Evolutionary conservation across 1,284 basidiomycete genomes (phyloP).

Genomic region (Waitea zeae): DNA sequence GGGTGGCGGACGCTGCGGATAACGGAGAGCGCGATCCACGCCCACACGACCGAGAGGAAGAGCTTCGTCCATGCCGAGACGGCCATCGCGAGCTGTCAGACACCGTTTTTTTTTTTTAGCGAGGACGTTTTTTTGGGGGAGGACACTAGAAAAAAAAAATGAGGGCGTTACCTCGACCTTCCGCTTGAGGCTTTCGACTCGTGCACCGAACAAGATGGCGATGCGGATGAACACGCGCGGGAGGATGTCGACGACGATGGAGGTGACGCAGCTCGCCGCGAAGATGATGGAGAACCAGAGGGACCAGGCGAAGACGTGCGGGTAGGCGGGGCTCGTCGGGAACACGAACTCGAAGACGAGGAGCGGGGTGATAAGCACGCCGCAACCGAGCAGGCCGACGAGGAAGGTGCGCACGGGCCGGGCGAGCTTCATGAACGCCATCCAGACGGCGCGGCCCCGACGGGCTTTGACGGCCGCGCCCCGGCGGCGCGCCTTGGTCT

Average conservation of each 20-base stretch:
- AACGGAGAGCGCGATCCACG: slow-evolving; percentile 53
- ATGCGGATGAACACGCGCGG: slow-evolving; percentile 38
- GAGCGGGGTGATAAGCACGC: slow-evolving; percentile 28
- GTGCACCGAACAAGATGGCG: slow-evolving; percentile 36
- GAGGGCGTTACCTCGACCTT: slow-evolving; percentile 56
- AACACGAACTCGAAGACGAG: slow-evolving; percentile 51
- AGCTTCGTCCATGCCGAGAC: slow-evolving; percentile 58
- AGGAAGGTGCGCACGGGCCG: slow-evolving; percentile 37
- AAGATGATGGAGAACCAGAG: slow-evolving; percentile 56
- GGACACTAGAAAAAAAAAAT: no score
- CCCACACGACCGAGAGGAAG: slow-evolving; percentile 43
- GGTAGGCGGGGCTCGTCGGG: slow-evolving; percentile 23
- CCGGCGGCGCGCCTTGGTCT: slow-evolving; percentile 8
- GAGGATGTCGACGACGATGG: slow-evolving; percentile 43
- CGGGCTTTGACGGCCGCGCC: slow-evolving; percentile 19
- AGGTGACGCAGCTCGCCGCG: slow-evolving; percentile 44
- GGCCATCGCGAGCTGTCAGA: slow-evolving; percentile 41
- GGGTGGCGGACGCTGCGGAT: slow-evolving; percentile 39
- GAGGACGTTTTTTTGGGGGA: background rate
- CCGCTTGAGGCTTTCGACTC: slow-evolving; percentile 43
- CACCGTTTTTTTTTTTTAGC: slow-evolving; percentile 1
- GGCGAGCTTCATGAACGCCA: slow-evolving; percentile 51
- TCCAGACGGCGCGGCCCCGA: slow-evolving; percentile 39
- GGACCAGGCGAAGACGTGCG: slow-evolving; percentile 51
- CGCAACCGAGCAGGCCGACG: slow-evolving; percentile 30